Base-by-base conservation (phyloP, 345 rosid genomes). In the Gossypium longicalyx region DNA sequence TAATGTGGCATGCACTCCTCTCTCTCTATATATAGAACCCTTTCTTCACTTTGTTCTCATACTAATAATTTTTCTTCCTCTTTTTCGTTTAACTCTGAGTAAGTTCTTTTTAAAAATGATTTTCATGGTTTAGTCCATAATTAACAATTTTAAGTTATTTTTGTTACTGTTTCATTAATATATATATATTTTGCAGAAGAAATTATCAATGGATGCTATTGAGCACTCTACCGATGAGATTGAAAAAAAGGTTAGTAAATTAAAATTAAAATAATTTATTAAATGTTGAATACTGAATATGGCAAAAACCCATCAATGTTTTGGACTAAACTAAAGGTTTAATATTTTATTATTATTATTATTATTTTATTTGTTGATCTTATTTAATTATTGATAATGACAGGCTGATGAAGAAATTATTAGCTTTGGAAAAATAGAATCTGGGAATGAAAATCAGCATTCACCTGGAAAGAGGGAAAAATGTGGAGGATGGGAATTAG, bases 201-300 rank as follows among this genome's bases (percentile, higher is more conserved):
- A 77, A 78, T 67, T 61, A 80, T 69, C 85, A 77, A 81, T 82
- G 82, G 83, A 86, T 76, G 20, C 67, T 67, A 67, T 77, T 90
- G 88, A 82, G 67, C 2, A 62, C 67, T 81, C 85, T 47, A 58
- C 71, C 78, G 45, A 77, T 72, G 77, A 73, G 76, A 77, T 72
- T 67, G 80, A 78, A 49, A 63, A 78, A 77, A 78, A 80, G 89
- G 89, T 89, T 62, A 13, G 82, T 12, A 56, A 59, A 45, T 11
- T 54, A 43, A 67, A 45, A 9, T 34, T 4, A 34, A 44, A 43
- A 7, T 66, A 12, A 3, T 12, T 3, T 7, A 9, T 34, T 34
- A 34, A 34, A 5, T 5, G 7, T 34, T 5, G 7, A 7, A 34
- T 34, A 34, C 7, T 34, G 7, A 34, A 34, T 34, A 34, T 34